These are phyloP conservation scores for Dichotomocladium elegans DNA, from an alignment of 371 early-diverging fungal species.

Conservation along the genomic window DNA sequence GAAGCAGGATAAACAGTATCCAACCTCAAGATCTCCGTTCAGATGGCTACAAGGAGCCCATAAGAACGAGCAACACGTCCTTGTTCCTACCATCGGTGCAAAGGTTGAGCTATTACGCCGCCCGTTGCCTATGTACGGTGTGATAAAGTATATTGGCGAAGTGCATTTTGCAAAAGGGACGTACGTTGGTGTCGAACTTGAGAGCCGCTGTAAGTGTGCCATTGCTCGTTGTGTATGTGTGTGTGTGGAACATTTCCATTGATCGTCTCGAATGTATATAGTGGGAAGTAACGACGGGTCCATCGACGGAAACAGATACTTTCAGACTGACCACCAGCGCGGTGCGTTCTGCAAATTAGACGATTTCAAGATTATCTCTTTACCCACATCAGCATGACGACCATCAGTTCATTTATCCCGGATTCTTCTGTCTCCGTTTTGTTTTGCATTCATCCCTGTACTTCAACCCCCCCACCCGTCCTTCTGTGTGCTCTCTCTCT, in stretches of 20 bases:
- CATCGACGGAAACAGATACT: constrained; percentile 30
- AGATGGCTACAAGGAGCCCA: too few relatives aligned
- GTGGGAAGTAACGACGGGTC: constrained; percentile 43
- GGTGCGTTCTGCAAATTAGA: constrained; percentile 38
- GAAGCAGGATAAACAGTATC: too few relatives aligned
- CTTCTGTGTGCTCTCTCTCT: too few relatives aligned
- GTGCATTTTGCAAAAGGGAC: constrained; percentile 40
- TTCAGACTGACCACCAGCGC: constrained; percentile 36
- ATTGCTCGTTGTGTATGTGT: not conserved
- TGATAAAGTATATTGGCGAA: constrained; percentile 37
- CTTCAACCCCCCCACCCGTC: too few relatives aligned
- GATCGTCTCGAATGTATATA: not conserved
- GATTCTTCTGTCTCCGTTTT: too few relatives aligned
- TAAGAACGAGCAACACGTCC: constrained; percentile 19
- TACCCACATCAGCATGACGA: too few relatives aligned
- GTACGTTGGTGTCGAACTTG: constrained; percentile 45
- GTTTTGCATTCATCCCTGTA: too few relatives aligned
- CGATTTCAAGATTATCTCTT: constrained; percentile 23
- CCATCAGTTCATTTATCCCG: too few relatives aligned
- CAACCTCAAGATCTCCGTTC: too few relatives aligned
- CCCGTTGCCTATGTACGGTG: constrained; percentile 38
- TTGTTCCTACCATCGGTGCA: constrained; percentile 33
- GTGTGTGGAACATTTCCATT: not conserved
- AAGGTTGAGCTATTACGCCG: constrained; percentile 35
- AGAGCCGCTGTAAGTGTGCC: constrained; percentile 31